Evolutionary conservation across 495 filamentous ascomycete genomes (phyloP), one percentile per base, ranked within the genome.

Genomic region (Aspergillus carlsbadensis): DNA sequence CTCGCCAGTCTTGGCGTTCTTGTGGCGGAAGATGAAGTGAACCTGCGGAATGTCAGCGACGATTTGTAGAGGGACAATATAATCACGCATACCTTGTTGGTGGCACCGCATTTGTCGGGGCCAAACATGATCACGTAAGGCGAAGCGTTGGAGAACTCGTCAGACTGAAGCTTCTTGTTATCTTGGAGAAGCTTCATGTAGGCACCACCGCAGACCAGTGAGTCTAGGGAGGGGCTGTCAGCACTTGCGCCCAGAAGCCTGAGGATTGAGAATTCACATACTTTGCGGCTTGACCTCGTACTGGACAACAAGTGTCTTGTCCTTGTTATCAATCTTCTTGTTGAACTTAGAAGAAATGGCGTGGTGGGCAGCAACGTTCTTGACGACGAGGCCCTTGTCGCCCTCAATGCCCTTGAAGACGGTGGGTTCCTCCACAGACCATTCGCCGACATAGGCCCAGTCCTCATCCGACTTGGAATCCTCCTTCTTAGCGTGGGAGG

Each of bases 91-190:
- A 85, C 85, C 87, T 98, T 98, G 85, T 99, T 99, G 71, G 91
- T 98, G 67, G 89, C 84, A 76, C 94, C 95, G 73, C 95, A 99
- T 87, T 97, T 99, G 80, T 99, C 95, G 67, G 95, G 95, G 62
- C 95, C 95, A 73, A 99, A 99, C 95, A 98, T 98, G 80, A 99
- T 95, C 60, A 99, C 89, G 71, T 99, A 99, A 35, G 95, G 95
- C 42, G 93, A 92, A 44, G 86, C 82, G 77, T 99, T 96, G 66
- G 92, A 94, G 82, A 99, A 99, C 78, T 99, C 95, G 53, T 98
- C 94, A 67, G 87, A 82, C 77, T 96, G 91, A 66, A 98, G 90
- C 74, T 89, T 87, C 81, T 92, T 96, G 81, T 91, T 98, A 71
- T 99, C 94, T 60, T 95, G 87, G 61, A 98, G 89, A 61, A 99